Conservation (phyloP, 2,329 filamentous ascomycete genomes). For the Alternaria viburni region DNA sequence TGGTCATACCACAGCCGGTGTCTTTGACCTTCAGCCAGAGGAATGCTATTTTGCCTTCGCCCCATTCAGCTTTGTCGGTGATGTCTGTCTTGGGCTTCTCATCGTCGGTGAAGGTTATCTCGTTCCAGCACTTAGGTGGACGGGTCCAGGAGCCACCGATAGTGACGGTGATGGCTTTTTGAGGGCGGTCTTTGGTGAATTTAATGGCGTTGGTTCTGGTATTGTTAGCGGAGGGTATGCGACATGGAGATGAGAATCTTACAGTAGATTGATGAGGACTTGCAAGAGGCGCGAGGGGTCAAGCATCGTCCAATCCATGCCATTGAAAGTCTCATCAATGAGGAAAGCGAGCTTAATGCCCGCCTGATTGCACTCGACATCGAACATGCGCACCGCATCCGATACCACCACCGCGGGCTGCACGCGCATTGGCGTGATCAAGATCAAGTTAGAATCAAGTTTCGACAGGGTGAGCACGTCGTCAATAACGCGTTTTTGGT, state of each 20-base stretch:
- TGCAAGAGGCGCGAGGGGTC: constrained; percentile 38
- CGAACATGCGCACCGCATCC: constrained; percentile 38
- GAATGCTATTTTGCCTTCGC: constrained; percentile 42
- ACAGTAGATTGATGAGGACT: constrained; percentile 38
- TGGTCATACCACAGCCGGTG: constrained; percentile 49
- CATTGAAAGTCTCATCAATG: constrained; percentile 49
- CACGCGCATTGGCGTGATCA: constrained; percentile 34
- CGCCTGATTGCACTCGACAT: constrained; percentile 35
- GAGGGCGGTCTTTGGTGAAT: constrained; percentile 45
- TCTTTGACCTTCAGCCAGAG: constrained; percentile 46
- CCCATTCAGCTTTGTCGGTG: constrained; percentile 34
- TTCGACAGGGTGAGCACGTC: constrained; percentile 49
- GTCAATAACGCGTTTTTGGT: constrained; percentile 51
- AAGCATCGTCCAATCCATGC: constrained; percentile 42
- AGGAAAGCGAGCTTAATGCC: constrained; percentile 48
- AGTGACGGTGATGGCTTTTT: constrained; percentile 46
- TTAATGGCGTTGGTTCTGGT: constrained; percentile 39
- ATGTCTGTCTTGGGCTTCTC: constrained; percentile 7
- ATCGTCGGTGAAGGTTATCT: constrained; percentile 23
- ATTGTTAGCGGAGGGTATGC: constrained; percentile 28
- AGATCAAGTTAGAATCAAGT: constrained; percentile 36
- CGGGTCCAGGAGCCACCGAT: constrained; percentile 40
- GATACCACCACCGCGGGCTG: constrained; percentile 27
- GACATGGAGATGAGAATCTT: constrained; percentile 26
- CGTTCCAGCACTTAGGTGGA: constrained; percentile 20